These are phyloP conservation scores for Phyllosticta citriasiana DNA, from an alignment of 2,329 filamentous ascomycete species.

Conservation along the genomic window DNA sequence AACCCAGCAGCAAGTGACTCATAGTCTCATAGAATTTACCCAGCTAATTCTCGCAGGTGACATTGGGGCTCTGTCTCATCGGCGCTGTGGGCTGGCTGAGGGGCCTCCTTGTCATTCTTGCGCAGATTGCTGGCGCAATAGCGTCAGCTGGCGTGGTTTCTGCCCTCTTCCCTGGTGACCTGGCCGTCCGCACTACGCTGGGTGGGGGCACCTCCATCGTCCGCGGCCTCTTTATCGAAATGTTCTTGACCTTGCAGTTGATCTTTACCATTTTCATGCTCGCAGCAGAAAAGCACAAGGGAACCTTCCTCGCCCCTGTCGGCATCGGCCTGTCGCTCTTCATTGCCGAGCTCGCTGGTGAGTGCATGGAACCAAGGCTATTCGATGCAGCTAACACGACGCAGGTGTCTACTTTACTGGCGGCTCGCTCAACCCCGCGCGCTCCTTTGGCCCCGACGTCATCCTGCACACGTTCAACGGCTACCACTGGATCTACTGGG, in stretches of 20 bases:
- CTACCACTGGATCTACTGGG: slow-evolving; percentile 45
- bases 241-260: slow-evolving; percentile 40
- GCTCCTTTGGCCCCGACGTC: slow-evolving; percentile 40
- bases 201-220: slow-evolving; percentile 31
- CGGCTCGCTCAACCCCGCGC: slow-evolving; percentile 39
- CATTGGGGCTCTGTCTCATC: slow-evolving; percentile 38
- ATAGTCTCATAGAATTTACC: not conserved
- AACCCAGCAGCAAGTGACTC: slow-evolving; percentile 21
- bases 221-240: slow-evolving; percentile 40
- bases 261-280: slow-evolving; percentile 41
- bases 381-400: not conserved
- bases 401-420: slow-evolving; percentile 38
- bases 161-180: slow-evolving; percentile 34
- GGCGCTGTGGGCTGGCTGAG: slow-evolving; percentile 38
- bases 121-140: slow-evolving; percentile 37
- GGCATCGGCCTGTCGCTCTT: slow-evolving; percentile 38
- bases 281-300: slow-evolving; percentile 31
- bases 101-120: slow-evolving; percentile 32
- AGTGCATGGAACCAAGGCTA: not conserved
- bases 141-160: slow-evolving; percentile 35
- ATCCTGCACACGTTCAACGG: slow-evolving; percentile 30
- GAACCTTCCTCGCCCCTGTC: slow-evolving; percentile 30
- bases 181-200: slow-evolving; percentile 38
- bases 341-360: slow-evolving; percentile 35
- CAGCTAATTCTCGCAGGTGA: slow-evolving; percentile 24